Evolutionary conservation across 305 asterid genomes (phyloP), one percentile per base, ranked within the genome.

Genomic region (Fraxinus dipetala): DNA sequence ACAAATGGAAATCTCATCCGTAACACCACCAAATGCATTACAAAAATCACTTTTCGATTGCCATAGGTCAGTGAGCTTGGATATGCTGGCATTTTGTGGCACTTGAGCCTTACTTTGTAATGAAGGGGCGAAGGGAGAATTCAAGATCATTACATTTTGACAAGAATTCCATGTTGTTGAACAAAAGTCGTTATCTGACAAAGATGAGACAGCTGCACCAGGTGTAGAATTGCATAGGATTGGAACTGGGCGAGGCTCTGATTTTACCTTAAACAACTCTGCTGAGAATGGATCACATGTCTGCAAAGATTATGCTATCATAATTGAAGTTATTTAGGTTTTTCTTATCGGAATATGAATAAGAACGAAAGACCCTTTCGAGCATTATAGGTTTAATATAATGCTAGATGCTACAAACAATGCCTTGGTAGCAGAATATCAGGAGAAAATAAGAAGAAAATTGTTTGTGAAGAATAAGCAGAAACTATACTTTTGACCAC

Each of bases 271-370:
- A 87, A 90, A 93, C 78, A 96, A 76, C 76, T 89, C 92, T 31
- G 98, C 99, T 30, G 99, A 87, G 82, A 93, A 96, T 77, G 92
- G 93, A 84, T 96, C 98, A 79, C 99, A 96, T 2, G 80, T 84
- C 99, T 96, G 93, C 79, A 61, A 81, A 77, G 76, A 76, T 4
- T 18, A 79, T 43, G 8, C 69, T 56, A 16, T 36, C 30, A 28
- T 63, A 16, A 78, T 24, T 32, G 30, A 74, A 26, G 18, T 13
- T 13, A 45, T 45, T 45, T 45, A 13, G 56, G 6, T 45, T 45
- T 45, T 14, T 13, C 56, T 45, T 14, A 45, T 45, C 18, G 1
- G 16, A 43, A 43, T 43, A 10, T 43, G 51, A 45, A 45, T 14
- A 45, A 45, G 56, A 45, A 45, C 18, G n/a, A 45, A 45, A 45